Conservation (phyloP, 805 yeast species). For the Candida peoriensis region DNA sequence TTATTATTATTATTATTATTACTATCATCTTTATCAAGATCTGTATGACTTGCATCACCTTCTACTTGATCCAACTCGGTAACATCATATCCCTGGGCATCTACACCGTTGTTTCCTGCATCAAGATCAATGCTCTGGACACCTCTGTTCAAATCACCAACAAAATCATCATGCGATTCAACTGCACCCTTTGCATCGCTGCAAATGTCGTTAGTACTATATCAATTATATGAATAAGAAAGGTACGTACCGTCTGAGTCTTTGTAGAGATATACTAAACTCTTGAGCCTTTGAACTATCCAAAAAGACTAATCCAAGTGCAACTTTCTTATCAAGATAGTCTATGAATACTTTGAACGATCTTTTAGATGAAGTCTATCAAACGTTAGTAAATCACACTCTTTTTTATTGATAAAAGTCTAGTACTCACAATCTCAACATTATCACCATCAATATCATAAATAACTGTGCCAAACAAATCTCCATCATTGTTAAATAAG, state of each 20-base stretch:
- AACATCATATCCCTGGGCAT: too few relatives aligned
- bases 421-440: constrained; percentile 17
- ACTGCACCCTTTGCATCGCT: constrained; percentile 2
- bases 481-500: constrained; percentile 16
- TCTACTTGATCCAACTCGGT: too few relatives aligned
- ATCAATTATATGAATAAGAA: neutral
- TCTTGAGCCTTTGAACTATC: constrained; percentile 30
- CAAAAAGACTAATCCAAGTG: constrained; percentile 36
- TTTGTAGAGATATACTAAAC: constrained; percentile 33
- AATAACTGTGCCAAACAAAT: constrained; percentile 32
- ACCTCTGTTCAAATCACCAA: neutral
- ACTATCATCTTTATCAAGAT: constrained; percentile 1
- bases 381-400: neutral
- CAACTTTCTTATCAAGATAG: constrained; percentile 28
- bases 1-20: too few relatives aligned
- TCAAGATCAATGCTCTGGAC: too few relatives aligned
- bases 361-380: constrained; percentile 16
- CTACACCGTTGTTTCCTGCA: too few relatives aligned
- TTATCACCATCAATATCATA: constrained; percentile 27
- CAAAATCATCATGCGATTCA: constrained; percentile 1
- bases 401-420: constrained; percentile 23
- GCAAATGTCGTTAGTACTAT: neutral
- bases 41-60: too few relatives aligned
- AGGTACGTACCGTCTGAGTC: constrained; percentile 21
- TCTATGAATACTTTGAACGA: constrained; percentile 32